Percentiles rank a stretch among this genome's conserved stretches.
phyloP scores from a whole-genome alignment of 768 basidiomycete species.

The Rhizopogon sp. region DNA sequence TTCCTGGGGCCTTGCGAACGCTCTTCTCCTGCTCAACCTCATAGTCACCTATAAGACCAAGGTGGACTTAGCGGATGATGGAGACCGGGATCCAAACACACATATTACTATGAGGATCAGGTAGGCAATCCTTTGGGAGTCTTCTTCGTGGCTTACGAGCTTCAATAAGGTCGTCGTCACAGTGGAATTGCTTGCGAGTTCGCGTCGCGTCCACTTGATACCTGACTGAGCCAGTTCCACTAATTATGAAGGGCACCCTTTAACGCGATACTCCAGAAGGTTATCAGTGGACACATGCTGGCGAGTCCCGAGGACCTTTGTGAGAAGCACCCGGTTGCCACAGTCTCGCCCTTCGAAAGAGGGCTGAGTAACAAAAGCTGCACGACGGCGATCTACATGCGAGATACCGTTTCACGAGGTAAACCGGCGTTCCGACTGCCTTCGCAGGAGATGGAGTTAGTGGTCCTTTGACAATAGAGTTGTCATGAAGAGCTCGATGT shows the following conservation, averaged over 20 bases:
- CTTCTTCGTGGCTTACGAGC: constrained; percentile 3
- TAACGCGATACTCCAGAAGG: constrained; percentile 40
- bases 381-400: constrained; percentile 2
- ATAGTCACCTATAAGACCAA: constrained; percentile 30
- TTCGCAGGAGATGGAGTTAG: constrained; percentile 7
- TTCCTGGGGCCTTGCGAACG: constrained; percentile 23
- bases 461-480: no score
- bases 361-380: constrained; percentile 14
- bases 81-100: constrained; percentile 40
- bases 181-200: constrained; percentile 7
- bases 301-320: constrained; percentile 30
- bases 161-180: constrained; percentile 13
- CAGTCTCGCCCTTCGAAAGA: neutral
- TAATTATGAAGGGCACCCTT: constrained; percentile 30
- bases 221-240: constrained; percentile 25
- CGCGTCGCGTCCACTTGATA: constrained; percentile 22
- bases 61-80: constrained; percentile 38
- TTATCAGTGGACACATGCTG: constrained; percentile 36
- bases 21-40: constrained; percentile 15
- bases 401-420: constrained; percentile 13
- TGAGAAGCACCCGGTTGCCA: constrained; percentile 14
- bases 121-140: constrained; percentile 18
- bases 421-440: constrained; percentile 16
- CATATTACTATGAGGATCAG: constrained; percentile 26
- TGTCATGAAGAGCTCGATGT: no score